phyloP scores from a whole-genome alignment of 1,139 yeast species.

The Candida glucosophila region DNA sequence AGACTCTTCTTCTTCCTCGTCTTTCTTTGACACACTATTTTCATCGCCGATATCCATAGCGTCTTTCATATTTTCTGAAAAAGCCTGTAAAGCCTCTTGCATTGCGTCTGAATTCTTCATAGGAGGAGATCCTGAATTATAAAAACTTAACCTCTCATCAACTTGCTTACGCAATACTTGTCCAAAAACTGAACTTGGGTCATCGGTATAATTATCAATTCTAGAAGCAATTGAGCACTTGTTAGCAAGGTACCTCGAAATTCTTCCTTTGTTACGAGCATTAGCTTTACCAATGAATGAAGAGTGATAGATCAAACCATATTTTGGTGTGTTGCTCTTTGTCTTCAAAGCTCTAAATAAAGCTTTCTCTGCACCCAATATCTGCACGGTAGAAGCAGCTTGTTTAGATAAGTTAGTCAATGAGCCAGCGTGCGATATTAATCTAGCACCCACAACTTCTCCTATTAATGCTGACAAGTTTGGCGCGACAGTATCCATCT shows the following conservation, averaged over 20 bases:
- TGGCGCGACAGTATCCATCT: constrained; percentile 99
- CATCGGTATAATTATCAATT: constrained; percentile 91
- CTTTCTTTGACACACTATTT: too few species aligned
- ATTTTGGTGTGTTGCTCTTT: constrained; percentile 97
- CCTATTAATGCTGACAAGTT: constrained; percentile 93
- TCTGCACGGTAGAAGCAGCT: constrained; percentile 98
- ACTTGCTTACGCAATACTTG: constrained; percentile 89
- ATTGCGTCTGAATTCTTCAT: constrained; percentile 94
- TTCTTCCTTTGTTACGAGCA: constrained; percentile 97
- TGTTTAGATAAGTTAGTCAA: constrained; percentile 91
- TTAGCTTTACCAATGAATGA: constrained; percentile 96
- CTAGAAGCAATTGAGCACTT: constrained; percentile 98
- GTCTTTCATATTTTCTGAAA: too few species aligned
- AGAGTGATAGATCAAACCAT: constrained; percentile 95
- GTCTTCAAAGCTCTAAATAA: constrained; percentile 97
- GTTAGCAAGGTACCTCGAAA: constrained; percentile 96
- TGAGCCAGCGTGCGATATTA: constrained; percentile 96
- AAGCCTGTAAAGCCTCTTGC: constrained; percentile 78
- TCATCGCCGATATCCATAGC: too few species aligned
- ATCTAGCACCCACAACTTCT: constrained; percentile 96
- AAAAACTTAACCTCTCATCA: constrained; percentile 93
- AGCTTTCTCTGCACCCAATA: constrained; percentile 99
- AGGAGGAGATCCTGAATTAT: constrained; percentile 94
- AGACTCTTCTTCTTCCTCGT: constrained; percentile 14
- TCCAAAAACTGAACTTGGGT: constrained; percentile 83